Conservation (phyloP, 345 rosid species). For the Bruguiera sexangula region DNA sequence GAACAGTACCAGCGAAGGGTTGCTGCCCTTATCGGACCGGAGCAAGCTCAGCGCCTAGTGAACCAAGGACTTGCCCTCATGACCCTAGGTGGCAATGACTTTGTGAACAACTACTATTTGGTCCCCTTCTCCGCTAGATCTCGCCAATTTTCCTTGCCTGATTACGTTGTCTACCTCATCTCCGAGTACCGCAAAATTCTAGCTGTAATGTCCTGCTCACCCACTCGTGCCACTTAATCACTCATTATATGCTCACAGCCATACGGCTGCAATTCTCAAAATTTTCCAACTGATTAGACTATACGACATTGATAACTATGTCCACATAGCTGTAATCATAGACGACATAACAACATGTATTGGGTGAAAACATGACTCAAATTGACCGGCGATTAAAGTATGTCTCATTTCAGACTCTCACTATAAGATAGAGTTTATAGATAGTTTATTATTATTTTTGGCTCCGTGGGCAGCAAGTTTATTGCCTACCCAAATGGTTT, state of each 20-base stretch:
- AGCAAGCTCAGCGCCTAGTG: slow-evolving; percentile 43
- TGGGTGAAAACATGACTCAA: too few relatives aligned
- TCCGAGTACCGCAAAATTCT: slow-evolving; percentile 60
- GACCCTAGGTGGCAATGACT: slow-evolving; percentile 78
- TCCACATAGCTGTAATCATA: too few relatives aligned
- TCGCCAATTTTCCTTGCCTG: slow-evolving; percentile 60
- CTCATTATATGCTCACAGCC: too few relatives aligned
- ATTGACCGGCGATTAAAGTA: too few relatives aligned
- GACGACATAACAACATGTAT: too few relatives aligned
- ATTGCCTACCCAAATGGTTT: too few relatives aligned
- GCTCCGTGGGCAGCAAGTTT: too few relatives aligned
- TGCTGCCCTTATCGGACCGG: slow-evolving; percentile 42
- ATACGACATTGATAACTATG: too few relatives aligned
- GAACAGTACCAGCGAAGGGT: slow-evolving; percentile 63
- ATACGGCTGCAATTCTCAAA: background rate
- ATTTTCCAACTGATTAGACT: background rate
- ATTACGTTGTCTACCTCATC: slow-evolving; percentile 52
- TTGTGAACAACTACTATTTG: slow-evolving; percentile 77
- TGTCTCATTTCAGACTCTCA: too few relatives aligned
- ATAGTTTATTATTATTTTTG: too few relatives aligned
- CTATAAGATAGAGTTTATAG: too few relatives aligned
- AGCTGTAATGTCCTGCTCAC: slow-evolving; percentile 23
- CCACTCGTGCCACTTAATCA: background rate
- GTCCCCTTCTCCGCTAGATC: slow-evolving; percentile 79
- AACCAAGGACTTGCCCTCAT: slow-evolving; percentile 52